These are phyloP conservation scores for Esteya vermicola DNA, from an alignment of 2,329 filamentous ascomycete genomes.

Conservation along the genomic window DNA sequence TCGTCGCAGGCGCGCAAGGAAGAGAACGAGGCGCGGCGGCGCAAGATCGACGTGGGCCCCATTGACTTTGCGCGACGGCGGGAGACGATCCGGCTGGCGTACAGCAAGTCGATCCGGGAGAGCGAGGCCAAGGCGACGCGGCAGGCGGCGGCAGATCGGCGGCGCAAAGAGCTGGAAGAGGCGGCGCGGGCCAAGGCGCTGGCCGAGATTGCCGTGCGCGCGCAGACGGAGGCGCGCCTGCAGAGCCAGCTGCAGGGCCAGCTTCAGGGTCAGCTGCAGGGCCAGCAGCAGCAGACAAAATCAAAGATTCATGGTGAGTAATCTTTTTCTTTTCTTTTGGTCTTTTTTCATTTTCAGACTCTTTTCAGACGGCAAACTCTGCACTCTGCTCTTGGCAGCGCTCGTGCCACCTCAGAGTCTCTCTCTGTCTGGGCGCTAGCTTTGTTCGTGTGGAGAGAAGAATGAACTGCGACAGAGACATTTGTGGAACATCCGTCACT, in stretches of 20 bases:
- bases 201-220: constrained; percentile 18
- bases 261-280: not conserved
- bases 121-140: constrained; percentile 47
- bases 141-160: constrained; percentile 37
- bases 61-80: constrained; percentile 77
- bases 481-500: too few relatives aligned
- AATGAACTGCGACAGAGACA: too few relatives aligned
- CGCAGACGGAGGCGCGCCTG: constrained; percentile 14
- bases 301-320: too few relatives aligned
- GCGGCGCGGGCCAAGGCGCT: constrained; percentile 27
- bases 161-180: constrained; percentile 34
- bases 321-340: too few relatives aligned
- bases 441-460: too few relatives aligned
- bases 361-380: too few relatives aligned
- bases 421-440: too few relatives aligned
- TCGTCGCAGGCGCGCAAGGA: constrained; percentile 18
- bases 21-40: constrained; percentile 25
- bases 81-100: constrained; percentile 70
- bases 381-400: too few relatives aligned
- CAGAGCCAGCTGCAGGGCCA: not conserved
- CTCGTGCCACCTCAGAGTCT: too few relatives aligned
- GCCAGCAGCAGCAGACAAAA: not conserved
- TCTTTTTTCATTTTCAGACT: too few relatives aligned
- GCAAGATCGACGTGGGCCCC: constrained; percentile 51
- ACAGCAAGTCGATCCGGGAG: constrained; percentile 70